phyloP scores from a whole-genome alignment of 805 yeast genomes.

The Lachancea cidri region DNA sequence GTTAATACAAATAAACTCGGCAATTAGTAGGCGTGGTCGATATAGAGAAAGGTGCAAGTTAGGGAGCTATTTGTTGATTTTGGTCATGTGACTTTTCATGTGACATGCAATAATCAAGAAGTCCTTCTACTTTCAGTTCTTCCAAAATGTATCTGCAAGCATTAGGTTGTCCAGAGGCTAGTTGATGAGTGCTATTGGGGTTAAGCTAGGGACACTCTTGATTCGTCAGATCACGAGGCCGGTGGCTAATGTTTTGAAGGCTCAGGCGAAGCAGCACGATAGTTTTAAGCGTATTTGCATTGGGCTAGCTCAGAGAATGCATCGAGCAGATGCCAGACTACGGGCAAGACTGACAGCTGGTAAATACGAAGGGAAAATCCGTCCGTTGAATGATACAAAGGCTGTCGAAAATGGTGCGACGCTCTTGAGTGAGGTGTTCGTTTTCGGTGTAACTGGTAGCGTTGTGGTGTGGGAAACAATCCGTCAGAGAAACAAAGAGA shows the following conservation, averaged over 20 bases:
- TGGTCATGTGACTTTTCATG: background rate
- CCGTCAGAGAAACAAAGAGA: conserved; percentile 61
- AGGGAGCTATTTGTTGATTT: too few relatives aligned
- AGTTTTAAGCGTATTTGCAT: conserved; percentile 59
- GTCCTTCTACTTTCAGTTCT: too few relatives aligned
- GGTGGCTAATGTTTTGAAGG: conserved; percentile 53
- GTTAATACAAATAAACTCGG: too few relatives aligned
- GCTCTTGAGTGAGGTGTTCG: conserved; percentile 68
- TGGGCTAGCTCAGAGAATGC: conserved; percentile 64
- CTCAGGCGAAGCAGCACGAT: conserved; percentile 71
- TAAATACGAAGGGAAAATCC: conserved; percentile 40
- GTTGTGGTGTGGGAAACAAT: conserved; percentile 66
- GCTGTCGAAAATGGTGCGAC: conserved; percentile 83
- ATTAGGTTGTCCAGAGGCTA: background rate
- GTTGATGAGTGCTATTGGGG: conserved; percentile 21
- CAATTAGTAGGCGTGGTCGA: too few relatives aligned
- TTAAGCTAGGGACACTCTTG: conserved; percentile 12
- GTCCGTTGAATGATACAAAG: conserved; percentile 76
- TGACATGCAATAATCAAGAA: too few relatives aligned
- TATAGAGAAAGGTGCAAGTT: too few relatives aligned
- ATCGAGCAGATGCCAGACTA: conserved; percentile 56
- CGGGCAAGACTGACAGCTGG: conserved; percentile 46
- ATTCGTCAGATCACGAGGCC: conserved; percentile 19
- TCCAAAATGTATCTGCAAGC: background rate
- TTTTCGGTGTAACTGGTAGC: conserved; percentile 76